phyloP scores from a whole-genome alignment of 1,284 basidiomycete species.

The Melampsora americana region DNA sequence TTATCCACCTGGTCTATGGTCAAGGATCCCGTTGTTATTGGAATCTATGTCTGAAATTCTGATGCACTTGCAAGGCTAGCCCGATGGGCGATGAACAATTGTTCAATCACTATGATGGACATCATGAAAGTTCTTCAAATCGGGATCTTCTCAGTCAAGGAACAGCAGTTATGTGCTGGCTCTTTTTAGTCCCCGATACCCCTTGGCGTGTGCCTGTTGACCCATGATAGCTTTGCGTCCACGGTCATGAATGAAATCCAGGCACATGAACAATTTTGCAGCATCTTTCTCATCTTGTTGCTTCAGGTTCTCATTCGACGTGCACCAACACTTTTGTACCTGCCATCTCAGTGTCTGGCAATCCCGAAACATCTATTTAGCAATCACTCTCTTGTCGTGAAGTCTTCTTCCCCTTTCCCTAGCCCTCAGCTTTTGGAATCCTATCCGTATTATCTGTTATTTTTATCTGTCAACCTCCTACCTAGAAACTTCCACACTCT shows the following conservation, averaged over 20 bases:
- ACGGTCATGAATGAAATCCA: constrained; percentile 1
- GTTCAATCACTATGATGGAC: too few relatives aligned
- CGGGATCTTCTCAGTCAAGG: too few relatives aligned
- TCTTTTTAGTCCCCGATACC: too few relatives aligned
- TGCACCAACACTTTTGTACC: background rate
- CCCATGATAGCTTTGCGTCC: background rate
- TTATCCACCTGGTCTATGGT: too few relatives aligned
- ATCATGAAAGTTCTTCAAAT: too few relatives aligned
- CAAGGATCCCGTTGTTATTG: too few relatives aligned
- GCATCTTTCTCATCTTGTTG: too few relatives aligned
- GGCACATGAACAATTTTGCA: background rate
- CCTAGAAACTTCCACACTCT: background rate
- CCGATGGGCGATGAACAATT: too few relatives aligned
- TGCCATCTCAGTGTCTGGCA: background rate
- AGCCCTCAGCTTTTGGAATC: background rate
- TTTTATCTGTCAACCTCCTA: background rate
- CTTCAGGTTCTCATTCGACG: background rate
- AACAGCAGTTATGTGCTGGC: too few relatives aligned
- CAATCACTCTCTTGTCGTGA: background rate
- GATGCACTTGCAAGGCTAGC: too few relatives aligned
- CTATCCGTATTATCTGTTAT: constrained; percentile 15
- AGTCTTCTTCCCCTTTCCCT: background rate
- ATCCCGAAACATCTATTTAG: background rate
- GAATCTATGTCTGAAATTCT: too few relatives aligned
- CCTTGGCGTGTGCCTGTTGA: background rate